A percentile compares a stretch with the other conserved stretches of the same genome.
Conservation (phyloP, 768 basidiomycete species). For the Rhodosporidiobolus odoratus region DNA sequence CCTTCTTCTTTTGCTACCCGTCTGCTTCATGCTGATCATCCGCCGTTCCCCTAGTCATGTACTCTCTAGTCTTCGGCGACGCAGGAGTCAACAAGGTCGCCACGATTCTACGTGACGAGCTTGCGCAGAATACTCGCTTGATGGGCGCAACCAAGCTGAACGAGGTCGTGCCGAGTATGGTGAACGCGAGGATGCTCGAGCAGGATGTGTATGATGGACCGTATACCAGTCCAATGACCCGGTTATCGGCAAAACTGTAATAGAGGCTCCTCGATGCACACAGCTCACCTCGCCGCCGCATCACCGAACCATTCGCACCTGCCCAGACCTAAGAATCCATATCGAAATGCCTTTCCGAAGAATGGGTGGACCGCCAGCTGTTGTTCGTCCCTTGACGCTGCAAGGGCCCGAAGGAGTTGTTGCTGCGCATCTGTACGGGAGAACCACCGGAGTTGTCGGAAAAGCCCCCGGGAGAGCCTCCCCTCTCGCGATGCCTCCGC, state of each 20-base stretch:
- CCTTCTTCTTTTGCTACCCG: background rate
- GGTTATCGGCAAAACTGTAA: conserved; percentile 16
- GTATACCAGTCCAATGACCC: conserved; percentile 18
- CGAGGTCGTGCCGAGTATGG: conserved; percentile 45
- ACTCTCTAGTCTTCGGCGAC: conserved; percentile 48
- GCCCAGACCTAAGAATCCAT: too few relatives aligned
- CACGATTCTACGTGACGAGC: conserved; percentile 48
- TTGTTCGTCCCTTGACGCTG: too few relatives aligned
- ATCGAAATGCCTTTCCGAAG: too few relatives aligned
- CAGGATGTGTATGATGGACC: conserved; percentile 15
- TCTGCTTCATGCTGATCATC: background rate
- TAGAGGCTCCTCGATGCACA: too few relatives aligned
- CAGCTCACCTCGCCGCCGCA: too few relatives aligned
- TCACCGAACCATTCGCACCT: too few relatives aligned
- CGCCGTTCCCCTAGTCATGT: conserved; percentile 43
- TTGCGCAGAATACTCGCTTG: conserved; percentile 49
- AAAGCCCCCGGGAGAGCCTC: too few relatives aligned
- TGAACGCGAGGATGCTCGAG: conserved; percentile 27
- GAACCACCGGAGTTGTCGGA: too few relatives aligned
- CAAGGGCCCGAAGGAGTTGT: too few relatives aligned
- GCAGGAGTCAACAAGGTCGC: conserved; percentile 44
- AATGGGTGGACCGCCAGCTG: too few relatives aligned
- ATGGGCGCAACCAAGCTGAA: conserved; percentile 48
- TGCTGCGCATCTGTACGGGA: too few relatives aligned
- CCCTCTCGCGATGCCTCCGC: too few relatives aligned